A percentile compares a stretch with the other conserved stretches of the same genome.
Conservation (phyloP, 768 basidiomycete genomes). For the Russula sp. region DNA sequence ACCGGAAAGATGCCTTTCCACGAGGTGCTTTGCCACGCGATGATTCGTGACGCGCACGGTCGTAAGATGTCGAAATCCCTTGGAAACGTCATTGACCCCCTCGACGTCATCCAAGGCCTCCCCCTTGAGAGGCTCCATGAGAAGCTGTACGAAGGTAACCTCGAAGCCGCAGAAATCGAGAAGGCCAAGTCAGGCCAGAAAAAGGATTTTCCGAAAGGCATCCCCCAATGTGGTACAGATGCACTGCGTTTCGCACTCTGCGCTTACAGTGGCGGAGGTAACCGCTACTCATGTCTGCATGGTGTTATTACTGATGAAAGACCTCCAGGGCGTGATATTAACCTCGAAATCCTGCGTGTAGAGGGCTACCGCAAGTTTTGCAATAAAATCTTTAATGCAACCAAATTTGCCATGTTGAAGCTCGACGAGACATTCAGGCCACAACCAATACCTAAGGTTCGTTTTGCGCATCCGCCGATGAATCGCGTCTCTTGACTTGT, state of each 20-base stretch:
- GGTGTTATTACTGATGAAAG: background rate
- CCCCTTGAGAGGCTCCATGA: conserved; percentile 73
- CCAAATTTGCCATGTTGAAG: conserved; percentile 99
- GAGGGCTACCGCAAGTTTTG: conserved; percentile 99
- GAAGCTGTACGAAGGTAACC: conserved; percentile 84
- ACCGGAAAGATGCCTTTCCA: conserved; percentile 91
- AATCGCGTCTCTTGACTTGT: conserved; percentile 5
- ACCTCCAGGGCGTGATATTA: conserved; percentile 83
- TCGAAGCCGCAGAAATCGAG: conserved; percentile 86
- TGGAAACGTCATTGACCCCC: conserved; percentile 95
- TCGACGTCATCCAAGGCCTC: conserved; percentile 89
- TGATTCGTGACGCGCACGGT: conserved; percentile 98
- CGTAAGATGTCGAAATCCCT: conserved; percentile 99
- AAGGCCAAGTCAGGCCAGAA: conserved; percentile 95
- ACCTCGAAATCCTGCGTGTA: conserved; percentile 90
- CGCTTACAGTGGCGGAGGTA: conserved; percentile 88
- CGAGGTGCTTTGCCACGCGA: conserved; percentile 95
- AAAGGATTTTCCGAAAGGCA: conserved; percentile 98
- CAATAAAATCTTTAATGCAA: conserved; percentile 99
- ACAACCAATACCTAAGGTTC: conserved; percentile 58
- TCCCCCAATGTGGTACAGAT: conserved; percentile 97
- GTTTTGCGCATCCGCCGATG: conserved; percentile 14
- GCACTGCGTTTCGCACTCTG: conserved; percentile 93
- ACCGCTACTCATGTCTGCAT: conserved; percentile 15
- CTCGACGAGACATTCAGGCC: conserved; percentile 82